Base-by-base conservation (phyloP, 208 protist species). In the Wallacemonas sp. region DNA sequence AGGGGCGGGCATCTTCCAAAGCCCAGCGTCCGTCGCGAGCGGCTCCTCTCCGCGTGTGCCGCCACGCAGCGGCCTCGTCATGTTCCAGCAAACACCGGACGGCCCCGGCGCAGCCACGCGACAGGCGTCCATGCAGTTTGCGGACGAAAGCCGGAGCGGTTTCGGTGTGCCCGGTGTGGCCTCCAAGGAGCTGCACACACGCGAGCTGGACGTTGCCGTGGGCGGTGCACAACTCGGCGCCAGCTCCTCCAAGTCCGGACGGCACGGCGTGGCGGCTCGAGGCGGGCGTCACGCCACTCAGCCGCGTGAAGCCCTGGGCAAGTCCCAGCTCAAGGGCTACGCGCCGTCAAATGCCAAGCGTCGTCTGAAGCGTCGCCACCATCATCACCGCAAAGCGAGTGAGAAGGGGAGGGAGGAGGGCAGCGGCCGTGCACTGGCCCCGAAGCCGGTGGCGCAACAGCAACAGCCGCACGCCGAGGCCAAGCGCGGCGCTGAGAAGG, bases 261-360 rank as follows among this genome's bases (percentile, higher is more conserved):
- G 38, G 16, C 32, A 36, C 9, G 39, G 1, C 19, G 36, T 8
- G 23, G 30, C 34, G 6, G 48, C 34, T 2, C 19, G 24, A 32
- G 27, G 16, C 17, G 4, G 39, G 17, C 60, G 71, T 43, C 44
- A 41, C 38, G 52, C 52, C 52, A 58, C 52, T 14, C 52, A 58
- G 32, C 52, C 52, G n/a, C 57, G 57, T 4, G 48, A 69, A 38
- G 64, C 41, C 29, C 39, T 48, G 38, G 46, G 64, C 19, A 58
- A 61, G 54, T 46, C 47, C 21, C 36, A 65, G 23, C 41, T 55
- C 16, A 66, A 74, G 47, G 61, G 44, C 46, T 55, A 66, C 47
- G 61, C 34, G 24, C 68, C 60, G n/a, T 70, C 52, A 29, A 24
- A 58, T 12, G 76, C 76, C 12, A 74, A 74, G 64, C 71, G 76